Base-by-base conservation (phyloP, 345 rosid genomes). In the Gossypium sturtianum region DNA sequence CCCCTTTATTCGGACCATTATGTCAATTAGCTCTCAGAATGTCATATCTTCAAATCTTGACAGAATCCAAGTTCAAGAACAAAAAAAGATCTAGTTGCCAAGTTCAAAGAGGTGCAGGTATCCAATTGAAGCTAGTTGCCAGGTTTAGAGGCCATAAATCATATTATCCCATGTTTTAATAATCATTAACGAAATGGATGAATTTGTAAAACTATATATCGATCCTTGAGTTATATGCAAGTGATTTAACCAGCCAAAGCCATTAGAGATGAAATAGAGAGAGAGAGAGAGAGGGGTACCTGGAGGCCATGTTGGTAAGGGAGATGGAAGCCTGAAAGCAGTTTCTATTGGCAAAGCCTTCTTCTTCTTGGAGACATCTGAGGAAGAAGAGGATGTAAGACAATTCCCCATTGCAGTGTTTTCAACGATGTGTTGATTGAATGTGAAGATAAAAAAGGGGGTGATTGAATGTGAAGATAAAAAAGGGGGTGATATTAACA, bases 41-140 rank as follows among this genome's bases (percentile, higher is more conserved):
- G 38, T 5, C 41, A 34, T 1, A 0, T 5, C 0, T 34, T 34
- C 0, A 34, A 34, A 34, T 34, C 7, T 34, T 34, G 7, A 4
- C 7, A 5, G 0, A 34, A 34, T 6, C 0, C 0, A 34, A 4
- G 41, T 34, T 34, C 0, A 34, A 34, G 41, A 34, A 34, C 0
- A 7, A 34, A 34, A 5, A 34, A 5, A 1, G 1, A 34, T 34
- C 0, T 34, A 5, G 0, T 34, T 34, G 0, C 7, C 0, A 5
- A 34, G 41, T 34, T 34, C 7, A 34, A 29, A 29, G 0, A 3
- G 0, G 7, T 34, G 6, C 7, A 34, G 0, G 41, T 34, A 4
- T 34, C 41, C 41, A 34, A 34, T 34, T 34, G 41, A 34, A 34
- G 41, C 41, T 34, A 34, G 41, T 34, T 34, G 41, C 41, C 41